Evolutionary conservation across 1,284 basidiomycete species (phyloP), one percentile per base, ranked within the genome.

Genomic region (Acaromyces ingoldii): DNA sequence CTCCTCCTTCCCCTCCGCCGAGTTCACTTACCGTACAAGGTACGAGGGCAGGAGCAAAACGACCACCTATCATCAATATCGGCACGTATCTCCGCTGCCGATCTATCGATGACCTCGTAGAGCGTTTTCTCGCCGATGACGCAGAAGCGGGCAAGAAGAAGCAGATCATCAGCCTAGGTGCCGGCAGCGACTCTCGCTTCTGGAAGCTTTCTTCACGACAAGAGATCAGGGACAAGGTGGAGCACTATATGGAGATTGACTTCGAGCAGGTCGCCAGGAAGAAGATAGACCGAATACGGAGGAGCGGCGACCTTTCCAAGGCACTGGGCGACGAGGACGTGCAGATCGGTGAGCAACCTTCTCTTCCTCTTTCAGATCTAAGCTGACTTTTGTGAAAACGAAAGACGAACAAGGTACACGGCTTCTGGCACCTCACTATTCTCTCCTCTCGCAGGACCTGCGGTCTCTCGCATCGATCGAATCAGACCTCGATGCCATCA

Each of bases 161-260:
- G 60, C 91, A 96, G 79, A 84, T 96, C 55, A 81, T 96, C 39
- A 91, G 87, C 72, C 75, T 96, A 7, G 92, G 91, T 2, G 88
- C 91, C 0, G 91, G 91, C 1, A 95, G 89, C 66, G 91, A 97
- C 77, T 89, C 89, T 11, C 79, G 92, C 40, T 96, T 88, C 76
- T 97, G 91, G 91, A 80, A 91, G 50, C 78, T 93, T 65, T 82
- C 79, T 51, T 78, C 81, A 26, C 62, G 72, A 22, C 60, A 86
- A 34, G 25, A 43, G 10, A 40, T 59, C 29, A 37, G 39, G 7
- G 13, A 30, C 6, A 53, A 37, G 11, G 45, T 74, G 11, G 78
- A 77, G 11, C 76, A 77, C 21, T 98, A 96, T 73, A 77, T 95
- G 40, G 93, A 98, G 69, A 75, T 97, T 22, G 93, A 98, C 77